phyloP scores from a whole-genome alignment of 306 rosid species.

The Rubus parviflorus region DNA sequence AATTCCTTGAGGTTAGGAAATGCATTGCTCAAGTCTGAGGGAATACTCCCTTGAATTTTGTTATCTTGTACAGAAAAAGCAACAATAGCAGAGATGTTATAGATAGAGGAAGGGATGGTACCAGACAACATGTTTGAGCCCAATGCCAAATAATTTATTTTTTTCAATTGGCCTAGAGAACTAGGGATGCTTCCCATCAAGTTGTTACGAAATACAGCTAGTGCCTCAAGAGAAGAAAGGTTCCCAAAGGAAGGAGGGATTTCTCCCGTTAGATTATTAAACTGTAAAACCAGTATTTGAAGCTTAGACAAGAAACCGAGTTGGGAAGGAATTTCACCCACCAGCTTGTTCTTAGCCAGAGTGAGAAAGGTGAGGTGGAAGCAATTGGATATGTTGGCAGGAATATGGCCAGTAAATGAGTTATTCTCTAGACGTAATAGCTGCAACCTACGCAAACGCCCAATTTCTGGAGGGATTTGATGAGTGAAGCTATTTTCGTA shows the following conservation, averaged over 20 bases:
- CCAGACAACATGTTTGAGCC: no score
- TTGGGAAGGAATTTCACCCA: conserved; percentile 12
- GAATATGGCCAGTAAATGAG: background rate
- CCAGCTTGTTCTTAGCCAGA: background rate
- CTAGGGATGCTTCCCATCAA: conserved; percentile 8
- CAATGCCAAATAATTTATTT: no score
- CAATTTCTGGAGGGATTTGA: conserved; percentile 36
- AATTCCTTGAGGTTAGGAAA: background rate
- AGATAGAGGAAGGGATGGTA: conserved; percentile 21
- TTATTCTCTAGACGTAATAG: no score
- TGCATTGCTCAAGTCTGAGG: background rate
- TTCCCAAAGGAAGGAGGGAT: conserved; percentile 16
- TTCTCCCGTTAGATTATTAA: conserved; percentile 9
- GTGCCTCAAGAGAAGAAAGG: background rate
- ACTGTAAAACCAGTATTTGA: no score
- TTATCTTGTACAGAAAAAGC: fast-evolving
- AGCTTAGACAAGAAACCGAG: conserved; percentile 17
- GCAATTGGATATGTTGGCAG: background rate
- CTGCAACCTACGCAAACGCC: conserved; percentile 23
- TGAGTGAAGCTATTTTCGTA: conserved; percentile 26
- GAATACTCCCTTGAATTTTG: background rate
- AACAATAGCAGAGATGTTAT: conserved; percentile 18
- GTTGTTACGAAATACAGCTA: no score
- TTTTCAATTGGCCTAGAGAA: conserved; percentile 5
- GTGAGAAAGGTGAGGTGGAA: fast-evolving